Percentiles rank a stretch among this genome's conserved stretches.
These are phyloP conservation scores for Phyllosticta capitalensis DNA, from an alignment of 2,329 filamentous ascomycete genomes.

Conservation along the genomic window DNA sequence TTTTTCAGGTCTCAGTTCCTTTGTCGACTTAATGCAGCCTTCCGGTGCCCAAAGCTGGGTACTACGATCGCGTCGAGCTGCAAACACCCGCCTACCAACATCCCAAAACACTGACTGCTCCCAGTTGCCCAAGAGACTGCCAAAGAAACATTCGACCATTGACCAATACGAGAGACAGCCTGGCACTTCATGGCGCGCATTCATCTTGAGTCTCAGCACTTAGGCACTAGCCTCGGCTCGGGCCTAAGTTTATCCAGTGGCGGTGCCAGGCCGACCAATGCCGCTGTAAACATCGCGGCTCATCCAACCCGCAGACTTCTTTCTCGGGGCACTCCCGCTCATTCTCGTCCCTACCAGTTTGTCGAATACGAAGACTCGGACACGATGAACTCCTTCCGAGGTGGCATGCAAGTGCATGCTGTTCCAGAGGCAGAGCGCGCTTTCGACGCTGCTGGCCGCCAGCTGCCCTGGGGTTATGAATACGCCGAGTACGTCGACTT, in stretches of 20 bases:
- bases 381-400: conserved; percentile 11
- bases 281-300: background rate
- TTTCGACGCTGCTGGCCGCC: conserved; percentile 48
- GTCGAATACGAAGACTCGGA: conserved; percentile 7
- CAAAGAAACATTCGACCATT: background rate
- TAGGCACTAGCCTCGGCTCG: background rate
- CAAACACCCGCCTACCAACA: background rate
- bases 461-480: conserved; percentile 54
- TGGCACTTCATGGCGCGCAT: background rate
- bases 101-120: background rate
- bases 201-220: background rate
- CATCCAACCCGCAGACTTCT: conserved; percentile 3
- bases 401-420: conserved; percentile 54
- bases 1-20: background rate
- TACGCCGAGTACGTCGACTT: conserved; percentile 46
- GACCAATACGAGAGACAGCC: background rate
- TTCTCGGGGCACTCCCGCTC: background rate
- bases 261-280: background rate
- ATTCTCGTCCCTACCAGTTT: conserved; percentile 6
- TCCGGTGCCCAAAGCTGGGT: background rate
- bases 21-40: background rate
- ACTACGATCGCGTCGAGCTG: background rate
- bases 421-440: conserved; percentile 55
- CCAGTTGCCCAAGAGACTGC: background rate
- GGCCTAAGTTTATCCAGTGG: conserved; percentile 2